phyloP scores from a whole-genome alignment of 2,329 filamentous ascomycete genomes.

The Talaromyces marneffei region DNA sequence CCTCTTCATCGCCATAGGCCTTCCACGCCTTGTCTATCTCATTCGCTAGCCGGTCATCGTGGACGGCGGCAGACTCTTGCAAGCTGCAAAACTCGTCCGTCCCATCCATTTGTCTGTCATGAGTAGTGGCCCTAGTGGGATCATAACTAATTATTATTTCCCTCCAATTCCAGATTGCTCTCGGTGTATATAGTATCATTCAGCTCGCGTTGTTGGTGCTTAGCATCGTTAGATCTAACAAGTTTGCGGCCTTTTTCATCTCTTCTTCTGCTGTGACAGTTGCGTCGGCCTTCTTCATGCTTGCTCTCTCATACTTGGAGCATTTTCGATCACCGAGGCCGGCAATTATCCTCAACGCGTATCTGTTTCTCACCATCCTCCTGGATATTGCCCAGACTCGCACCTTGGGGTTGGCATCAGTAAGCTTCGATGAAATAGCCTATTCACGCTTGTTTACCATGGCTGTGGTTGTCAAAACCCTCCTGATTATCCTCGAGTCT shows the following conservation, averaged over 20 bases:
- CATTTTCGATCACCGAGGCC: constrained; percentile 23
- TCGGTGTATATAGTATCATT: constrained; percentile 1
- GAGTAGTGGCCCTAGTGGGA: not conserved
- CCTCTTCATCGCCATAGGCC: constrained; percentile 1
- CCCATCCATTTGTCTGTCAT: constrained; percentile 3
- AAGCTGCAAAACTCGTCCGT: constrained; percentile 8
- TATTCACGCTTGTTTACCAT: constrained; percentile 37
- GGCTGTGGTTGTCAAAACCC: constrained; percentile 32
- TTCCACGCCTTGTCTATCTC: constrained; percentile 5
- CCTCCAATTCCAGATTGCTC: not conserved
- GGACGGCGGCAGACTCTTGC: constrained; percentile 6
- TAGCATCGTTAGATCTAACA: constrained; percentile 5
- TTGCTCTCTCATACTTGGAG: constrained; percentile 19
- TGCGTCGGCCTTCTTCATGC: not conserved
- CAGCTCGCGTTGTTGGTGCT: constrained; percentile 5
- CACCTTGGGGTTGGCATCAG: constrained; percentile 31
- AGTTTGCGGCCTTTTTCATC: not conserved
- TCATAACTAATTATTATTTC: not conserved
- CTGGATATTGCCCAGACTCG: constrained; percentile 38
- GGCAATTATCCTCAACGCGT: constrained; percentile 29
- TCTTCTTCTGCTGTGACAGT: constrained; percentile 4
- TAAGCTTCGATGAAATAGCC: constrained; percentile 14
- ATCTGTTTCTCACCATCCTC: constrained; percentile 36
- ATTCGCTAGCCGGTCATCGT: not conserved
- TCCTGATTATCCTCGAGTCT: constrained; percentile 38